A percentile compares a stretch with the other conserved stretches of the same genome.
phyloP scores from a whole-genome alignment of 306 rosid genomes.

The Heteromeles arbutifolia region DNA sequence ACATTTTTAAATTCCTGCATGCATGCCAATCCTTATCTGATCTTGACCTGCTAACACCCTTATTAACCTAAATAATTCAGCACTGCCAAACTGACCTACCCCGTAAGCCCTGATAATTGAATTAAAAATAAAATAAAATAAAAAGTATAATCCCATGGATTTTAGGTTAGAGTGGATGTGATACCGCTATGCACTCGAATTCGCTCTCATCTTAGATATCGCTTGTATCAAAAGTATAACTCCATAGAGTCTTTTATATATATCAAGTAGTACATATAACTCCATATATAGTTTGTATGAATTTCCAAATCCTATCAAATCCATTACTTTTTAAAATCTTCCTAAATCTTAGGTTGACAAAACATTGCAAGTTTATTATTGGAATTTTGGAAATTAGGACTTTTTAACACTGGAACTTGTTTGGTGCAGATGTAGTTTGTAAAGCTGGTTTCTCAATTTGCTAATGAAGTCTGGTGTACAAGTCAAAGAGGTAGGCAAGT shows the following conservation, averaged over 20 bases:
- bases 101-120: neutral
- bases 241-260: no score
- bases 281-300: no score
- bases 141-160: neutral
- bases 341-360: no score
- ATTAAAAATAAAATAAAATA: slow-evolving; percentile 7
- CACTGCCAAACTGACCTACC: slow-evolving; percentile 14
- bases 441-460: neutral
- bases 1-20: neutral
- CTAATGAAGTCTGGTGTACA: neutral
- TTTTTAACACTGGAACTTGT: neutral
- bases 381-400: neutral
- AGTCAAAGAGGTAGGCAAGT: slow-evolving; percentile 32
- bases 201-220: no score
- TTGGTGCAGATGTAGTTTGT: slow-evolving; percentile 1
- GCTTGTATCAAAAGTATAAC: no score
- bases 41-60: slow-evolving; percentile 42
- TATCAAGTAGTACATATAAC: no score
- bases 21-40: slow-evolving; percentile 11
- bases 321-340: no score
- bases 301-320: no score
- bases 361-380: neutral
- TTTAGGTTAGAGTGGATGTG: neutral
- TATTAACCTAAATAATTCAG: neutral
- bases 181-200: no score